Evolutionary conservation across 208 protist species (phyloP).

Genomic region (Wallacemonas rigidus): DNA sequence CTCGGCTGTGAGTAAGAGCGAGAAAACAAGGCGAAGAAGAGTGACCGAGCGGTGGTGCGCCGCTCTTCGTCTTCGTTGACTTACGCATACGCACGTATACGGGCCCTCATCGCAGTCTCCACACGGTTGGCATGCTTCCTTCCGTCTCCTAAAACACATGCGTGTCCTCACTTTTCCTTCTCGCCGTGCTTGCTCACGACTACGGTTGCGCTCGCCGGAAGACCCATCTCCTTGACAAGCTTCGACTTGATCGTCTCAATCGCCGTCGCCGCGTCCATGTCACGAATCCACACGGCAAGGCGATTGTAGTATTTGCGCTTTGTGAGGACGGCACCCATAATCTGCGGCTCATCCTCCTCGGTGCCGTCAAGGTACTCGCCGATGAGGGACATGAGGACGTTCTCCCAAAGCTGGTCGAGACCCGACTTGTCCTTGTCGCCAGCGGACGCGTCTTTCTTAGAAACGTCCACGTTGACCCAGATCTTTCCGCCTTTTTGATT

Average conservation of each 20-base stretch:
- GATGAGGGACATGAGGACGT: slow-evolving; percentile 77
- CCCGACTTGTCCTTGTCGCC: slow-evolving; percentile 38
- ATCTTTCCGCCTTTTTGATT: slow-evolving; percentile 86
- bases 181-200: slow-evolving; percentile 73
- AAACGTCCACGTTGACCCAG: slow-evolving; percentile 63
- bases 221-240: slow-evolving; percentile 44
- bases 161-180: slow-evolving; percentile 19
- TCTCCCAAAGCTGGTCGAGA: slow-evolving; percentile 77
- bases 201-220: slow-evolving; percentile 38
- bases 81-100: no score
- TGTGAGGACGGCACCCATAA: slow-evolving; percentile 71
- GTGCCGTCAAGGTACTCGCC: slow-evolving; percentile 72
- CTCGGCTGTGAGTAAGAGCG: no score
- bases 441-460: slow-evolving; percentile 20
- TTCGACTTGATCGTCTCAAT: slow-evolving; percentile 52
- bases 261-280: slow-evolving; percentile 45
- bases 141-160: not conserved
- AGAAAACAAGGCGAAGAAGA: no score
- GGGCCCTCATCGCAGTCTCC: no score
- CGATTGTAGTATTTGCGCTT: slow-evolving; percentile 84
- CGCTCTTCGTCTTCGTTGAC: no score
- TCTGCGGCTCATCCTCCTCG: slow-evolving; percentile 40
- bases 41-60: no score
- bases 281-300: slow-evolving; percentile 72
- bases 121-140: no score